These are phyloP conservation scores for Daldinia concentrica DNA, from an alignment of 495 filamentous ascomycete genomes.

Conservation along the genomic window DNA sequence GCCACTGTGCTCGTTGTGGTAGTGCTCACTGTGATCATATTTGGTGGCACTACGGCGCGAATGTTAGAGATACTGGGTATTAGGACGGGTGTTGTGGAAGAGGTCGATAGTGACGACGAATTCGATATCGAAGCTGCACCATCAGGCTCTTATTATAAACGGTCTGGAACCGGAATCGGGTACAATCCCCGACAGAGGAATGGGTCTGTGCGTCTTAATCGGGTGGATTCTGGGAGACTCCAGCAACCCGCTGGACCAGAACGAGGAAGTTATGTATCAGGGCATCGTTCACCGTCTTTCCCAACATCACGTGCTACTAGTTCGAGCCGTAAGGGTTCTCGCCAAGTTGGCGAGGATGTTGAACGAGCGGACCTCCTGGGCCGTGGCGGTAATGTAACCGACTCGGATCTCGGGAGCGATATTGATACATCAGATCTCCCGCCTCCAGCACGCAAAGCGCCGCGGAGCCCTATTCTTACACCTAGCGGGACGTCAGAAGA, in stretches of 20 bases:
- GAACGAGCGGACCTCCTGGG: constrained; percentile 74
- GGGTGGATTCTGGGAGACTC: constrained; percentile 41
- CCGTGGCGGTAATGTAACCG: constrained; percentile 64
- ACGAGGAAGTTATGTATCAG: constrained; percentile 62
- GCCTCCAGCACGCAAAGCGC: constrained; percentile 55
- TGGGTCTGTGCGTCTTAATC: constrained; percentile 47
- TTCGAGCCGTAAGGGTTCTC: constrained; percentile 59
- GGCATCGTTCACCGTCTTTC: constrained; percentile 59
- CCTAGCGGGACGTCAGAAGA: constrained; percentile 42
- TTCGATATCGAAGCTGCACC: constrained; percentile 93
- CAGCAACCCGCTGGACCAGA: constrained; percentile 51
- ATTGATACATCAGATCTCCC: constrained; percentile 71
- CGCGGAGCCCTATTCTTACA: constrained; percentile 63
- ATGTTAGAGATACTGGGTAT: constrained; percentile 98
- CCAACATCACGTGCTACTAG: constrained; percentile 52
- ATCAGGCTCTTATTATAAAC: constrained; percentile 78
- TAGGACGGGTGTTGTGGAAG: constrained; percentile 92
- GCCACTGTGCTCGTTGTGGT: constrained; percentile 97
- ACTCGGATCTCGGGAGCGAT: constrained; percentile 70
- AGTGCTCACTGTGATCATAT: constrained; percentile 97
- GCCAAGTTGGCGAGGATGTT: constrained; percentile 53
- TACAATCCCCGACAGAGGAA: constrained; percentile 70
- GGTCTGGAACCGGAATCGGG: constrained; percentile 72
- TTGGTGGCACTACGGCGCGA: constrained; percentile 96
- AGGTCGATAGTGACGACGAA: constrained; percentile 96